Conservation (phyloP, 441 rosid genomes). For the Croton laevigatus region DNA sequence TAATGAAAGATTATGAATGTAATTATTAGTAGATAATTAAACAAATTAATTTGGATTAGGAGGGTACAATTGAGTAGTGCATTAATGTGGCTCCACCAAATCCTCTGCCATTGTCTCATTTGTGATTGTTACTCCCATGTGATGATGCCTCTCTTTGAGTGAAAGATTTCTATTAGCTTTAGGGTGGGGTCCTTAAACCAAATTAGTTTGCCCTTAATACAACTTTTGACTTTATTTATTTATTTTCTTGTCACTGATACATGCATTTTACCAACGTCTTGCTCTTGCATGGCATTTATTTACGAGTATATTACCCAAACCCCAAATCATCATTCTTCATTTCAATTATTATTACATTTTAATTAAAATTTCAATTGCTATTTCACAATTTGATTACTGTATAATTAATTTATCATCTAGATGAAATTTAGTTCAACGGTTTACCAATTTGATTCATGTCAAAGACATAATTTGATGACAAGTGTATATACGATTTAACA, state of each 20-base stretch:
- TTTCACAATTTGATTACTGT: not conserved
- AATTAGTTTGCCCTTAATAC: constrained; percentile 11
- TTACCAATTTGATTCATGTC: too few species aligned
- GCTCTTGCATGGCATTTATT: not conserved
- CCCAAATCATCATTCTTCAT: too few species aligned
- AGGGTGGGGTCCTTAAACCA: constrained; percentile 1
- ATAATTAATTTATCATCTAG: too few species aligned
- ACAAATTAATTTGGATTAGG: constrained; percentile 15
- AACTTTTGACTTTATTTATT: not conserved
- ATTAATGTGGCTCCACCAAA: constrained; percentile 65
- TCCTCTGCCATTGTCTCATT: constrained; percentile 64
- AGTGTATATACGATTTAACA: too few species aligned
- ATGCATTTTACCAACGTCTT: not conserved
- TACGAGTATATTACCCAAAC: too few species aligned
- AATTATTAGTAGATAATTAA: not conserved
- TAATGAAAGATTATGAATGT: too few species aligned
- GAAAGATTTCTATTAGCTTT: constrained; percentile 1
- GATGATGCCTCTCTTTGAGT: constrained; percentile 37
- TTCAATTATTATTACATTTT: too few species aligned
- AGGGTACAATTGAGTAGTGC: constrained; percentile 35
- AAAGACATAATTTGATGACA: too few species aligned
- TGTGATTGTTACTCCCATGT: constrained; percentile 55
- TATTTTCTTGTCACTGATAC: not conserved
- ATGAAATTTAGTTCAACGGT: too few species aligned
- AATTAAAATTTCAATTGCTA: too few species aligned